Conservation (phyloP, 768 basidiomycete genomes). For the Cytidiella melzeri region DNA sequence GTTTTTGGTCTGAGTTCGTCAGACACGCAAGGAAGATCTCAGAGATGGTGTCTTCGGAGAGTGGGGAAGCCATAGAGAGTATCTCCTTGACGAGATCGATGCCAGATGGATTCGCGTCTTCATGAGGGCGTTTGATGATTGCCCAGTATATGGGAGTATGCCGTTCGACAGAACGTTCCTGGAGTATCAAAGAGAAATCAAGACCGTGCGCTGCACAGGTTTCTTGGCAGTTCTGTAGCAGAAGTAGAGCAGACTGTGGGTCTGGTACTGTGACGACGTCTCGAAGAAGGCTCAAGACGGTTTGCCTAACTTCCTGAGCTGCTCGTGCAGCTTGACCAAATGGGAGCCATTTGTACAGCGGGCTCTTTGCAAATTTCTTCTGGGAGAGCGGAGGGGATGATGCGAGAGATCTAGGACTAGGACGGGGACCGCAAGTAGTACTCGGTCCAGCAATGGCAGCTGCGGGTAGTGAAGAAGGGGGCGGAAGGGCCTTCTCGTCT, state of each 20-base stretch:
- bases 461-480: background rate
- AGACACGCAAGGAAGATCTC: slow-evolving; percentile 68
- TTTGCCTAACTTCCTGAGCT: slow-evolving; percentile 44
- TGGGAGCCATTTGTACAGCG: slow-evolving; percentile 13
- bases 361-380: slow-evolving; percentile 1
- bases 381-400: background rate
- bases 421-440: background rate
- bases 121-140: slow-evolving; percentile 49
- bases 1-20: slow-evolving; percentile 49
- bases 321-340: slow-evolving; percentile 20
- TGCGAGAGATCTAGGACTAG: background rate
- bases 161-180: slow-evolving; percentile 56
- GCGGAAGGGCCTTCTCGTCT: background rate
- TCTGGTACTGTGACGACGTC: slow-evolving; percentile 34
- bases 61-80: slow-evolving; percentile 44
- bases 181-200: slow-evolving; percentile 48
- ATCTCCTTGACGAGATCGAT: slow-evolving; percentile 40
- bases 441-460: background rate
- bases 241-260: slow-evolving; percentile 25
- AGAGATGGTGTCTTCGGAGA: slow-evolving; percentile 37
- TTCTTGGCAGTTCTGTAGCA: slow-evolving; percentile 58
- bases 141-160: slow-evolving; percentile 73
- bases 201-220: slow-evolving; percentile 48
- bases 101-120: slow-evolving; percentile 14
- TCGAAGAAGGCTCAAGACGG: slow-evolving; percentile 47